Evolutionary conservation across 164 flowering plant species (phyloP).

Genomic region (Magnolia officinalis): DNA sequence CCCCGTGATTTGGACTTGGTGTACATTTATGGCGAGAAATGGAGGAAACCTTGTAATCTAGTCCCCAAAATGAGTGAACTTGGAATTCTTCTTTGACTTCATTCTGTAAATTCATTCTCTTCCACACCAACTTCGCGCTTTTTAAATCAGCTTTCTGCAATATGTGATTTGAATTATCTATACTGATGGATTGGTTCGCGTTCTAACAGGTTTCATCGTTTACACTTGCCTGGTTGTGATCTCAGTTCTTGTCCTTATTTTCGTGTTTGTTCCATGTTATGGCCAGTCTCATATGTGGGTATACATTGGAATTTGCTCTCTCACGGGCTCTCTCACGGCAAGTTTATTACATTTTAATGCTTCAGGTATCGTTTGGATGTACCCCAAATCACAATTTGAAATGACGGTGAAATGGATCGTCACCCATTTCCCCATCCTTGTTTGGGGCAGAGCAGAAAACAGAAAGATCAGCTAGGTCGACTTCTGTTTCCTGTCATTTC

Average conservation of each 20-base stretch:
- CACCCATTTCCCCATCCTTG: background rate
- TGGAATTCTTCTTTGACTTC: background rate
- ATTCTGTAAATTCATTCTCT: background rate
- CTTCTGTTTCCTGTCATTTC: background rate
- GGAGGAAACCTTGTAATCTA: too few relatives aligned
- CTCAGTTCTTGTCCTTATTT: constrained; percentile 55
- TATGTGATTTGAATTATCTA: background rate
- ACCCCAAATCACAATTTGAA: background rate
- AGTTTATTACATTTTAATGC: constrained; percentile 15
- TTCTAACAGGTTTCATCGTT: constrained; percentile 66
- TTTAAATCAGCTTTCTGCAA: background rate
- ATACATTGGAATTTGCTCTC: constrained; percentile 88
- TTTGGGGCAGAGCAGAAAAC: too few relatives aligned
- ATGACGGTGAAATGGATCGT: background rate
- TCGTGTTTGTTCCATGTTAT: constrained; percentile 53
- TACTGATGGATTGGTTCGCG: background rate
- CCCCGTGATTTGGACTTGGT: too few relatives aligned
- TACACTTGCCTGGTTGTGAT: constrained; percentile 48
- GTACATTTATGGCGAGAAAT: too few relatives aligned
- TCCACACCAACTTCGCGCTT: background rate
- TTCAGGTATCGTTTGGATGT: background rate
- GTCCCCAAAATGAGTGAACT: background rate
- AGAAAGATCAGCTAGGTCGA: too few relatives aligned
- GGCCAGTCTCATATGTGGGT: constrained; percentile 67
- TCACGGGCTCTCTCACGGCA: constrained; percentile 96